phyloP scores from a whole-genome alignment of 805 yeast species.

The Starmerella floricola region DNA sequence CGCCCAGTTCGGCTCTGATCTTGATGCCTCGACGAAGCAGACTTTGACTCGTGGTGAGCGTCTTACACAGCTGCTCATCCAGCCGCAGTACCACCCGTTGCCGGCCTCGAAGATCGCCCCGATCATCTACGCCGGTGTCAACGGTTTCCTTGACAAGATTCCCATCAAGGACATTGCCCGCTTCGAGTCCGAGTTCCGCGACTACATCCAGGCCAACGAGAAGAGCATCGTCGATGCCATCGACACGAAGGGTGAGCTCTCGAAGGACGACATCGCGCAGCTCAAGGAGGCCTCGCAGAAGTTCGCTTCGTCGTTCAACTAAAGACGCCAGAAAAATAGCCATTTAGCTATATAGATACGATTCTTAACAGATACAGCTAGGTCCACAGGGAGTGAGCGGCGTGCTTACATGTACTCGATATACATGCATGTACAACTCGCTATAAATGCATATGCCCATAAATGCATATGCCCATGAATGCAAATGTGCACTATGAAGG shows the following conservation, averaged over 20 bases:
- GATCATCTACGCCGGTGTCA: constrained; percentile 97
- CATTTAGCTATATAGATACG: constrained; percentile 10
- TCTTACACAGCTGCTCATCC: constrained; percentile 96
- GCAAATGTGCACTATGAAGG: no score
- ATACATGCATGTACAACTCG: no score
- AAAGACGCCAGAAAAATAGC: constrained; percentile 6
- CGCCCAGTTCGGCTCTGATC: constrained; percentile 99
- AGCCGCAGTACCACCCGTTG: constrained; percentile 91
- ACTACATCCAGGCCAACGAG: constrained; percentile 86
- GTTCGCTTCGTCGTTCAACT: constrained; percentile 74
- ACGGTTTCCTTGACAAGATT: constrained; percentile 90
- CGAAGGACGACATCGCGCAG: constrained; percentile 73
- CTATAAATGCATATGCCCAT: no score
- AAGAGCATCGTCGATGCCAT: constrained; percentile 71
- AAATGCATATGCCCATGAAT: no score
- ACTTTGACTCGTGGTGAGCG: constrained; percentile 99
- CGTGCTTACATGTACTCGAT: no score
- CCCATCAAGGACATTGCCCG: constrained; percentile 77
- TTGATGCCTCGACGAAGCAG: constrained; percentile 99
- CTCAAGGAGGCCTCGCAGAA: constrained; percentile 86
- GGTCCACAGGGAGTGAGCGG: no score
- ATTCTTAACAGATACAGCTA: constrained; percentile 2
- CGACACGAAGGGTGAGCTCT: constrained; percentile 77
- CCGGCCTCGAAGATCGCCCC: constrained; percentile 99
- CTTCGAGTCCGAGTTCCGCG: constrained; percentile 85